Percentiles rank a stretch among this genome's conserved stretches.
Conservation (phyloP, 192 early-diverging fungal species). For the Obelidium mucronatum region DNA sequence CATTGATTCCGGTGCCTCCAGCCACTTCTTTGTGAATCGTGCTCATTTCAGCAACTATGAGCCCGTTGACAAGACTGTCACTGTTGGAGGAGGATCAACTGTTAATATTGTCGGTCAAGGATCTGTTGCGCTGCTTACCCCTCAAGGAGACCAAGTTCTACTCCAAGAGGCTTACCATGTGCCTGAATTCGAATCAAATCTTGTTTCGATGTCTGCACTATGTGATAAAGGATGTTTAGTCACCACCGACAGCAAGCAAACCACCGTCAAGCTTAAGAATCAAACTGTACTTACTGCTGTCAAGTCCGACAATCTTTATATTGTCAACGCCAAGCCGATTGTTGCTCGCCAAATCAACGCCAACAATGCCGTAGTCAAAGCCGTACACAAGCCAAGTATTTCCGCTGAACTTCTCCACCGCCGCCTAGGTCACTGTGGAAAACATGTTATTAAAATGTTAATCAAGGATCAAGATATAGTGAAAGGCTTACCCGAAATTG, state of each 20-base stretch:
- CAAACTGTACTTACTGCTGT: not conserved
- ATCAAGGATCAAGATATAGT: not conserved
- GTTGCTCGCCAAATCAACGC: not conserved
- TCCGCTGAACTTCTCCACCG: not conserved
- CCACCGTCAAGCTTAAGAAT: not conserved
- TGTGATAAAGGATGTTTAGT: not conserved
- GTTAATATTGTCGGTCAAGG: not conserved
- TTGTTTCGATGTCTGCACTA: not conserved
- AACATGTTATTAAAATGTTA: not conserved
- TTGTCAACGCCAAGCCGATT: not conserved
- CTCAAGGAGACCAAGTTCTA: not conserved
- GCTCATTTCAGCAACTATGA: not conserved
- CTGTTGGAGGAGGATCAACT: not conserved
- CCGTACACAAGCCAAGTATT: too few species aligned
- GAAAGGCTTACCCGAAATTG: not conserved
- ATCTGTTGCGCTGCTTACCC: not conserved
- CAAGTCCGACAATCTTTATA: not conserved
- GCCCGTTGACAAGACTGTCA: not conserved
- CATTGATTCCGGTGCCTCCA: not conserved
- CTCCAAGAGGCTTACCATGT: not conserved
- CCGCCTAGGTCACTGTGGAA: not conserved
- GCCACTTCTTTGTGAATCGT: not conserved
- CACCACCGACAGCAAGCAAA: not conserved
- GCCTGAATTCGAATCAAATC: not conserved
- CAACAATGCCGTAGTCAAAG: too few species aligned